Evolutionary conservation across 2,329 filamentous ascomycete species (phyloP), one percentile per base, ranked within the genome.

Genomic region (Colletotrichum sp.): DNA sequence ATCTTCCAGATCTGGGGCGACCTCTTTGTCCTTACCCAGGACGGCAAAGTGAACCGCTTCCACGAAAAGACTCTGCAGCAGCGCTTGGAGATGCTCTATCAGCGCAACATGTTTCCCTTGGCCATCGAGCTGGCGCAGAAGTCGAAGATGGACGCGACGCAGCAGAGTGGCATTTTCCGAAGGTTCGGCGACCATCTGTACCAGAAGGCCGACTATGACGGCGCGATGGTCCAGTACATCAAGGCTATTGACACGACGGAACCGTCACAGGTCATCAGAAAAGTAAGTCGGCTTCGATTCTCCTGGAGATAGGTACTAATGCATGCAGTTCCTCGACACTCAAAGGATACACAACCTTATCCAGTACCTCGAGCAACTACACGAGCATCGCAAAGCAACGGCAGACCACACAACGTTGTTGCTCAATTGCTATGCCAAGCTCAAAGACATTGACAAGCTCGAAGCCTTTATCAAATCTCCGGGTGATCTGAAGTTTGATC

Each of bases 151-250:
- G 95, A 96, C 83, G 85, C 88, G 4, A 88, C 93, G 63, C 95
- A 98, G 83, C 95, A 98, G 80, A 98, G 98, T 80, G 89, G 95
- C 74, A 99, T 99, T 75, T 98, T 96, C 82, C 93, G 96, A 75
- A 96, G 94, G 82, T 99, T 98, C 84, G 97, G 96, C 15, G 97
- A 99, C 83, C 95, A 96, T 81, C 86, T 99, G 5, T 99, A 99
- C 81, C 95, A 98, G 79, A 98, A 98, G 81, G 95, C 95, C 6
- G 96, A 98, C 82, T 99, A 96, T 81, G 97, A 99, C 82, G 97
- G 95, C 8, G 96, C 98, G n/a, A 99, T 99, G 98, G 94, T 98
- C 80, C 97, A 99, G 84, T 99, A 99, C 82, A 92, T 99, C 77
- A 94, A 95, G 80, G 96, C 98, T 0, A 98, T 99, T 75, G 96